These are phyloP conservation scores for Aspergillus pseudoviridinutans DNA, from an alignment of 2,329 filamentous ascomycete genomes.

Conservation along the genomic window DNA sequence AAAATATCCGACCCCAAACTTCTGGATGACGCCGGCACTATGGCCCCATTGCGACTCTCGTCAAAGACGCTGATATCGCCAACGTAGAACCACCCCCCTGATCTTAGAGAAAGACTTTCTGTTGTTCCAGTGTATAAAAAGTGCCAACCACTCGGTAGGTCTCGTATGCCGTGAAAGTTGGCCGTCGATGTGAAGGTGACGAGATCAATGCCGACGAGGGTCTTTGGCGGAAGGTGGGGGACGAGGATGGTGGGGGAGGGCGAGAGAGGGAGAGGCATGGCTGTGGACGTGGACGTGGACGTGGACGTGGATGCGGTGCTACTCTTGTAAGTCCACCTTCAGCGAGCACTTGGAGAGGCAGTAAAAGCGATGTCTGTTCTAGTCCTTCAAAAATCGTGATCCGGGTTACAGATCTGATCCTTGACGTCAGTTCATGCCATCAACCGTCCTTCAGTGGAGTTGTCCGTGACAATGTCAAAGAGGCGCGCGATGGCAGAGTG, in stretches of 20 bases:
- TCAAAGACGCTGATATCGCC: constrained; percentile 29
- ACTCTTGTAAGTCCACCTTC: neutral
- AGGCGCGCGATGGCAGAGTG: neutral
- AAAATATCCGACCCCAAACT: constrained; percentile 41
- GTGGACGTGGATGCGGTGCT: neutral
- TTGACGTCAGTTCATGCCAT: neutral
- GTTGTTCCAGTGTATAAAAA: constrained; percentile 60
- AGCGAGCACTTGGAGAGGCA: neutral
- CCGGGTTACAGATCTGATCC: neutral
- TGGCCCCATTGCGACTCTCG: constrained; percentile 10
- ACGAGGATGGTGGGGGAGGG: constrained; percentile 43
- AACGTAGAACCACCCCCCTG: constrained; percentile 59
- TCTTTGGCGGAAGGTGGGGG: constrained; percentile 43
- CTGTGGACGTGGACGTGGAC: neutral
- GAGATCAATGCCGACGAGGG: constrained; percentile 50
- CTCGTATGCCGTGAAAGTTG: constrained; percentile 58
- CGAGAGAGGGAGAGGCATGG: constrained; percentile 20
- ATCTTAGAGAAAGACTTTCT: constrained; percentile 56
- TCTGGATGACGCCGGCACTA: constrained; percentile 9
- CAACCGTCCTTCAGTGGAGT: neutral
- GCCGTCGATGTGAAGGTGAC: constrained; percentile 61
- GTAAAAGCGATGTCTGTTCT: neutral
- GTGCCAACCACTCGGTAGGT: constrained; percentile 56
- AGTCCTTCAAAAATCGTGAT: neutral
- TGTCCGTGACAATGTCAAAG: neutral